Base-by-base conservation (phyloP, 306 rosid species). In the Vachellia collinsii region DNA sequence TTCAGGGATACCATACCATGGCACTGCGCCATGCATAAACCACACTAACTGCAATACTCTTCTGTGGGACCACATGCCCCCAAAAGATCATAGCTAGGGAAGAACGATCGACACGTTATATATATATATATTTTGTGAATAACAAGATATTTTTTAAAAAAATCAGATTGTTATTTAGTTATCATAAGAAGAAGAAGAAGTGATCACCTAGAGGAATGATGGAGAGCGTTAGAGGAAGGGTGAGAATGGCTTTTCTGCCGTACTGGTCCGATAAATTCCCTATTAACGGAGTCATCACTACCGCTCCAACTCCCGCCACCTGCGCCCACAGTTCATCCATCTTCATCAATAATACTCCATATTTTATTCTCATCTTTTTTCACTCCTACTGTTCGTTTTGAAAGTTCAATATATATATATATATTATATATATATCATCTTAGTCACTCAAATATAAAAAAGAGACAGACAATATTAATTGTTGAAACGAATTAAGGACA, bases 251-350 rank as follows among this genome's bases (percentile, higher is more conserved):
- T 75, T 93, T 94, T 75, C 99, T 83, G 5, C 99, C 99, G 34
- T 91, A 86, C 58, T 78, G 54, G 73, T 94, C 99, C 1, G 99
- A 94, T 53, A 94, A 80, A 67, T 90, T 94, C 64, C 99, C 99
- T 2, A 94, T 85, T 11, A 94, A 7, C 0, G 99, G 99, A 0
- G 97, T 93, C 70, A 91, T 88, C 82, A 93, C 81, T 83, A 93
- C 90, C 29, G 94, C 89, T 44, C 99, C 99, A 48, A 93, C 66
- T 38, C 97, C 97, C 6, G 79, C 86, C 42, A 91, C 72, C 99
- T 94, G 92, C 85, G 70, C 7, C 68, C 53, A 11, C 8, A 10
- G 14, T 7, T 13, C 56, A 16, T 16, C 56, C 71, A 1, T 11
- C 17, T 68, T 42, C 20, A 17, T 19, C 19, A 1, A 63, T 29